Percentiles rank a stretch among this genome's conserved stretches.
Evolutionary conservation across 257 asterid genomes (phyloP).

Genomic region (Marsdenia floribunda): DNA sequence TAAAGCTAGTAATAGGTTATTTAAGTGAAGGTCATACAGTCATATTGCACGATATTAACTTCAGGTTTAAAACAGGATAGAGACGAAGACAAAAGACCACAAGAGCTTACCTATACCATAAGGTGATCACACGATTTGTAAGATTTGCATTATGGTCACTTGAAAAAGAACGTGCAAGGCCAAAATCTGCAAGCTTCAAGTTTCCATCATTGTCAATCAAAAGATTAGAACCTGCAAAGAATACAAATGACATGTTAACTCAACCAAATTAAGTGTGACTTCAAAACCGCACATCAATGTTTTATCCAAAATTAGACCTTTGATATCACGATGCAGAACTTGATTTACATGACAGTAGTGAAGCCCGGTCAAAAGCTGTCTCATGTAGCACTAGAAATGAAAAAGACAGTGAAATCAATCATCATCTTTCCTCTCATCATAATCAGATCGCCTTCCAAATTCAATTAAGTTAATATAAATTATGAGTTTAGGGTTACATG

Average conservation of each 20-base stretch:
- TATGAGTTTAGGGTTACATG: not conserved
- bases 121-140: slow-evolving; percentile 82
- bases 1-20: slow-evolving; percentile 7
- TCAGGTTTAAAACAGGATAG: not conserved
- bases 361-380: slow-evolving; percentile 88
- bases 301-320: slow-evolving; percentile 44
- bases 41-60: not conserved
- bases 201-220: slow-evolving; percentile 79
- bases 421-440: slow-evolving; percentile 12
- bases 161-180: slow-evolving; percentile 76
- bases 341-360: slow-evolving; percentile 94
- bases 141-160: slow-evolving; percentile 79
- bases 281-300: slow-evolving; percentile 15
- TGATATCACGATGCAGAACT: slow-evolving; percentile 92
- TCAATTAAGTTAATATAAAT: slow-evolving; percentile 19
- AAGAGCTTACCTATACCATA: slow-evolving; percentile 70
- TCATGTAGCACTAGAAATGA: slow-evolving; percentile 77
- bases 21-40: not conserved
- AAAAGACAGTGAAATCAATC: slow-evolving; percentile 33
- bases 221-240: slow-evolving; percentile 75
- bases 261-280: slow-evolving; percentile 9
- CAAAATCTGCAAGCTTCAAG: slow-evolving; percentile 87
- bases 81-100: slow-evolving; percentile 4
- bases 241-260: slow-evolving; percentile 11
- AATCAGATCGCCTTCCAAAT: not conserved